Base-by-base conservation (phyloP, 1,139 yeast genomes). In the Blastobotrys serpentis region DNA sequence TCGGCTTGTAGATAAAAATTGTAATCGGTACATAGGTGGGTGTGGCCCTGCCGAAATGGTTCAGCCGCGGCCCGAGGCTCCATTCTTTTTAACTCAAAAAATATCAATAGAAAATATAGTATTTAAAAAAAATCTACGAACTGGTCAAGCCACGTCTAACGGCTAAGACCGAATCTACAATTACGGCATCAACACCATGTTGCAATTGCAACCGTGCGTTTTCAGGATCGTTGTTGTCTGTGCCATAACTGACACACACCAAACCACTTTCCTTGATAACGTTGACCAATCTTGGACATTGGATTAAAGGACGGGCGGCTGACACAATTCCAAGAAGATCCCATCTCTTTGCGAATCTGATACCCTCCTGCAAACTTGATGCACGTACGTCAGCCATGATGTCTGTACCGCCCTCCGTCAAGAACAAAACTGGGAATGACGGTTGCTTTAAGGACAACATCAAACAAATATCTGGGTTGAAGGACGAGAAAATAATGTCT, bases 181-280 rank as follows among this genome's bases (percentile, higher is more conserved):
- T 92, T 17, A 92, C 98, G 0, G 98, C 98, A 72, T 92, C 98
- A 6, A 92, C 96, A 11, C 98, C 98, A 8, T 95, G 92, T 56
- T 80, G 81, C 84, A 92, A 85, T 66, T 92, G 97, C 52, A 86
- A 73, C 58, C 82, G 82, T 30, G 96, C 92, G 56, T 84, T 81
- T 51, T 81, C 88, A 0, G 98, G 96, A 42, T 82, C 82, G 61
- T 92, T 92, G 66, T 92, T 92, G 62, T 78, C 77, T 1, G 78
- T 76, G 32, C 98, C 98, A 61, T 92, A 92, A 0, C 96, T 87
- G 49, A 92, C 95, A 67, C 97, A 90, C 11, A 90, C 97, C 56
- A 92, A 75, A 0, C 98, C 98, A 44, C 86, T 80, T 16, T 89
- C 83, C 65, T 92, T 92, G 29, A 90, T 94, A 18, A 87, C 95